Evolutionary conservation across 2,329 filamentous ascomycete genomes (phyloP), one percentile per base, ranked within the genome.

Genomic region (Hypoxylon sp.): DNA sequence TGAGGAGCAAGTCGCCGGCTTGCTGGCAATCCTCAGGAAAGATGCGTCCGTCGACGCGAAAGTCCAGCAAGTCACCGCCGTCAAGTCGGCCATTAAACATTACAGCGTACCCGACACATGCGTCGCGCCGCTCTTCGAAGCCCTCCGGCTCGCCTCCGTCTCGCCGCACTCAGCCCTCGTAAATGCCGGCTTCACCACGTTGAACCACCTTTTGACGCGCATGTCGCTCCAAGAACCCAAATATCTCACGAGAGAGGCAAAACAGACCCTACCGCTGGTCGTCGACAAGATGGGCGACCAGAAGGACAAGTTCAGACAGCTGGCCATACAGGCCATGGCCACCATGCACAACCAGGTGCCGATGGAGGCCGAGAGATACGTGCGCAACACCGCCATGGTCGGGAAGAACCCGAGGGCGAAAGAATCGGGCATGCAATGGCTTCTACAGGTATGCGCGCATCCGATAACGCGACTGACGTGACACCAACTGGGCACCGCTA

Each of bases 41-140:
- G 89, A 91, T 67, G 81, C 83, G 31, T 82, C 86, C 45, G 79
- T 91, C 67, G 89, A 93, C 69, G 77, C 81, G 48, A 92, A 92
- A 72, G 82, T 92, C 63, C 80, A 85, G 63, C 83, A 85, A 50
- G 85, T 97, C 67, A 90, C 87, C 58, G 82, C 80, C 69, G 80
- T 93, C 75, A 96, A 97, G 77, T 92, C 90, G 38, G 85, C 87
- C 73, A 97, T 97, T 81, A 97, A 97, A 75, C 92, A 96, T 75
- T 89, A 90, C 73, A 92, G 92, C 78, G 91, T 97, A 41, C 91
- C 92, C 59, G 91, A 96, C 65, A 76, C 77, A 51, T 84, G 82
- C 68, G 84, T 96, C 67, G 77, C 85, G 21, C 81, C 85, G 55
- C 85, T 97, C 63, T 96, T 97, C 76, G 92, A 97, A 60, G 90